Base-by-base conservation (phyloP, 83 land plant species). In the Isoetes engelmannii region DNA sequence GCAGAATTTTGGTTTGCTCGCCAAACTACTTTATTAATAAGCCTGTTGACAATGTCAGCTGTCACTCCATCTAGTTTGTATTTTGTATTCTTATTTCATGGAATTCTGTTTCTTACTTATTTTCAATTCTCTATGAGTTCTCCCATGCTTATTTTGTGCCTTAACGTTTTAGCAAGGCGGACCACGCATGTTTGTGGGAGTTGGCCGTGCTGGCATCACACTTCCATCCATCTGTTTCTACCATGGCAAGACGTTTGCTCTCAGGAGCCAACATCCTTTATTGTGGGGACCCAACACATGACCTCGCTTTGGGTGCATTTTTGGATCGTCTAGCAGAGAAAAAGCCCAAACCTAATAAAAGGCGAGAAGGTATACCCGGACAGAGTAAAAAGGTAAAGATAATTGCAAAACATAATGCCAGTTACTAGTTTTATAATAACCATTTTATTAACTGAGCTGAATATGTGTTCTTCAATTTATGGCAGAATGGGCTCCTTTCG, bases 161-260 rank as follows among this genome's bases (percentile, higher is more conserved):
- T 28, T 28, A 28, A 28, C 37, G 2, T 28, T 54, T 68, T 81
- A 91, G 99, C 69, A 86, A 92, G 81, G 99, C 94, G 59, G 92
- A 95, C 63, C 81, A 74, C 37, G 85, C 86, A 19, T 80, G 88
- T 69, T 95, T 93, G 91, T 91, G 99, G 99, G 99, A 95, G 78
- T 74, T 95, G 48, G 63, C 79, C 17, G 76, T 84, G 5, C 80
- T 95, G 63, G 84, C 94, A 59, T 82, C 82, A 2, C 97, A 95
- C 79, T 82, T 82, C 19, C 99, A 95, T 57, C 99, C 97, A 61
- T 95, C 94, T 13, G 99, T 91, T 20, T 80, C 97, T 3, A 84
- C 86, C 43, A 88, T 88, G 99, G 99, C 97, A 4, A 64, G 65
- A 44, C 91, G 91, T 6, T 77, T 95, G 57, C 77, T 95, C 54